phyloP scores from a whole-genome alignment of 2,329 filamentous ascomycete species.

The Rhexocercosporidium sp. region DNA sequence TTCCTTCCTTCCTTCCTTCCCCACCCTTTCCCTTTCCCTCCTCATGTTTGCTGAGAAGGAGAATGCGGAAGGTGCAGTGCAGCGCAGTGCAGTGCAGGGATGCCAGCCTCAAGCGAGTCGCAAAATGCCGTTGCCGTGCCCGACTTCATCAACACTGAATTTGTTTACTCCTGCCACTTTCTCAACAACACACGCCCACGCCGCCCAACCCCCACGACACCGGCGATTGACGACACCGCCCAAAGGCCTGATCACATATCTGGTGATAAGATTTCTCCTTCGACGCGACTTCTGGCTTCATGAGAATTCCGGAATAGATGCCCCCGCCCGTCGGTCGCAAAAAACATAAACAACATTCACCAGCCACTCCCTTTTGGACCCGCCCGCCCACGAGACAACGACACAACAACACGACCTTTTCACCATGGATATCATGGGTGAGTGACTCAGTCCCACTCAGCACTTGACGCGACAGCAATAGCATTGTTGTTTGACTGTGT shows the following conservation, averaged over 20 bases:
- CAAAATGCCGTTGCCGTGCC: constrained; percentile 2
- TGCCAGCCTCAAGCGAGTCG: background rate
- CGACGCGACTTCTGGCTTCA: constrained; percentile 19
- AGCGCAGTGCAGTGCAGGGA: no score
- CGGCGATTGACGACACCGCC: constrained; percentile 6
- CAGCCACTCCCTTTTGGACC: constrained; percentile 29
- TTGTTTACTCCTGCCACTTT: background rate
- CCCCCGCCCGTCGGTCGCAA: constrained; percentile 22
- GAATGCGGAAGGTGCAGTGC: background rate
- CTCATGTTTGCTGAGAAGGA: background rate
- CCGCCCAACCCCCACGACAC: constrained; percentile 17
- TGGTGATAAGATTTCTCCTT: constrained; percentile 20
- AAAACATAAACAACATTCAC: constrained; percentile 36
- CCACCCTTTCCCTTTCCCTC: background rate
- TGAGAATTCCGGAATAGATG: background rate
- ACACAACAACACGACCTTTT: constrained; percentile 18
- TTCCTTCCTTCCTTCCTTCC: no score
- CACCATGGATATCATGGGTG: constrained; percentile 36
- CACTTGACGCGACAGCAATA: constrained; percentile 8
- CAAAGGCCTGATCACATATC: constrained; percentile 14
- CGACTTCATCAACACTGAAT: constrained; percentile 11
- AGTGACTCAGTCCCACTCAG: constrained; percentile 22
- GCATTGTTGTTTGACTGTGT: background rate
- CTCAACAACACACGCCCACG: background rate
- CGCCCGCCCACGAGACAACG: constrained; percentile 18